These are phyloP conservation scores for Candida peoriensis DNA, from an alignment of 805 yeast genomes.

Conservation along the genomic window DNA sequence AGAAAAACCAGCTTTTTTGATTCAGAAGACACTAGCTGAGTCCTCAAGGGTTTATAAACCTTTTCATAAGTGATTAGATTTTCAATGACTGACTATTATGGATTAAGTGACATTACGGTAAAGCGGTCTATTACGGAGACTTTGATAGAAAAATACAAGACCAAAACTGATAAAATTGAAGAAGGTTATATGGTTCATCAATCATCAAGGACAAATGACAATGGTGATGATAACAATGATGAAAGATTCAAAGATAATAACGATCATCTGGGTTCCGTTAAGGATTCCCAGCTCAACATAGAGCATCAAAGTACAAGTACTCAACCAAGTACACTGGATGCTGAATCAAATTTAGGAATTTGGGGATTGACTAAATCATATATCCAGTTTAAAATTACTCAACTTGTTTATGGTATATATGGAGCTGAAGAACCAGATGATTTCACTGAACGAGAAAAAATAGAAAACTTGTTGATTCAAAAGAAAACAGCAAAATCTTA, in stretches of 20 bases:
- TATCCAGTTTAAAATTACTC: slow-evolving; percentile 1
- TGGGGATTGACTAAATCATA: slow-evolving; percentile 8
- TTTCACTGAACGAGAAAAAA: slow-evolving; percentile 29
- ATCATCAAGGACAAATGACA: too few species aligned
- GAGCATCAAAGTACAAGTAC: too few species aligned
- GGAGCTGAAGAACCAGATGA: slow-evolving; percentile 8
- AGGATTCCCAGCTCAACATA: too few species aligned
- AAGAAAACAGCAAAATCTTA: slow-evolving; percentile 48
- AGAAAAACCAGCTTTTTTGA: too few species aligned
- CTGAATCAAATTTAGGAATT: not conserved
- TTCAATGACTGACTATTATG: slow-evolving; percentile 13
- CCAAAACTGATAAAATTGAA: slow-evolving; percentile 8
- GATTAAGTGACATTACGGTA: slow-evolving; percentile 4
- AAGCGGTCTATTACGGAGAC: slow-evolving; percentile 16
- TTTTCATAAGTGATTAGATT: too few species aligned
- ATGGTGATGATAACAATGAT: not conserved
- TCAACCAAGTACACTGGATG: not conserved
- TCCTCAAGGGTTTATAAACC: too few species aligned
- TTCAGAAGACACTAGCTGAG: too few species aligned
- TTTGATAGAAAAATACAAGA: slow-evolving; percentile 12
- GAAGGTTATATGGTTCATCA: slow-evolving; percentile 7
- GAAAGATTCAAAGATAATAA: not conserved
- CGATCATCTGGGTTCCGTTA: too few species aligned
- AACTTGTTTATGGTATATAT: slow-evolving; percentile 4
- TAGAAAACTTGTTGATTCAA: slow-evolving; percentile 34